Conservation (phyloP, 177 flowering plant species). For the Vitis hybrid region DNA sequence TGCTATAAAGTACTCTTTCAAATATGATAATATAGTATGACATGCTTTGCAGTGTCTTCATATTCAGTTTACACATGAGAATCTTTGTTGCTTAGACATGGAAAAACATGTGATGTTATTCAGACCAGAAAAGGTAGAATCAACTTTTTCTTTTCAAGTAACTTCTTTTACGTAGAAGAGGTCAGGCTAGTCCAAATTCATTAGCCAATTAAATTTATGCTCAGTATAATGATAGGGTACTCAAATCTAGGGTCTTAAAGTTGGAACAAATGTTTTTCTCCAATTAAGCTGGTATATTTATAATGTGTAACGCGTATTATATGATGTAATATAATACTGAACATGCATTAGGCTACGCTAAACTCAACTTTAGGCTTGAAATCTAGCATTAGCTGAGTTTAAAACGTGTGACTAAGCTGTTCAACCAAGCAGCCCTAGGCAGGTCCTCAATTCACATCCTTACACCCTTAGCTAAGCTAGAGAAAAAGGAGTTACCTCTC, state of each 20-base stretch:
- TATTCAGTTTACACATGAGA: too few species aligned
- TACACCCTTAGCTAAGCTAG: background rate
- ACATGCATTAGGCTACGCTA: background rate
- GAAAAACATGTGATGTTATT: too few species aligned
- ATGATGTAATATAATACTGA: background rate
- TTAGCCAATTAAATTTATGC: background rate
- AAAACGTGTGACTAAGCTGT: background rate
- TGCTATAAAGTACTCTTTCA: too few species aligned
- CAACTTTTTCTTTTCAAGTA: background rate
- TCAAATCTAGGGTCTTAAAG: background rate
- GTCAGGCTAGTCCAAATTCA: background rate
- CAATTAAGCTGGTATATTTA: background rate
- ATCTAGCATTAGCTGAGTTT: background rate
- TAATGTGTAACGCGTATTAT: background rate
- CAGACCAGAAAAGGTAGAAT: background rate
- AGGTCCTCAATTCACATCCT: background rate
- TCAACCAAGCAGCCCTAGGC: too few species aligned
- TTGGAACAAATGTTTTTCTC: background rate
- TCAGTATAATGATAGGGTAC: background rate
- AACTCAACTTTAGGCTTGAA: background rate
- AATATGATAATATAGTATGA: too few species aligned
- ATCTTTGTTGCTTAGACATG: too few species aligned
- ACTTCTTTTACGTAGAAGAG: background rate
- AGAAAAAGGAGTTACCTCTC: background rate
- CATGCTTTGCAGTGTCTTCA: too few species aligned